These are phyloP conservation scores for Leucaena leucocephala DNA, from an alignment of 306 rosid species.

Conservation along the genomic window DNA sequence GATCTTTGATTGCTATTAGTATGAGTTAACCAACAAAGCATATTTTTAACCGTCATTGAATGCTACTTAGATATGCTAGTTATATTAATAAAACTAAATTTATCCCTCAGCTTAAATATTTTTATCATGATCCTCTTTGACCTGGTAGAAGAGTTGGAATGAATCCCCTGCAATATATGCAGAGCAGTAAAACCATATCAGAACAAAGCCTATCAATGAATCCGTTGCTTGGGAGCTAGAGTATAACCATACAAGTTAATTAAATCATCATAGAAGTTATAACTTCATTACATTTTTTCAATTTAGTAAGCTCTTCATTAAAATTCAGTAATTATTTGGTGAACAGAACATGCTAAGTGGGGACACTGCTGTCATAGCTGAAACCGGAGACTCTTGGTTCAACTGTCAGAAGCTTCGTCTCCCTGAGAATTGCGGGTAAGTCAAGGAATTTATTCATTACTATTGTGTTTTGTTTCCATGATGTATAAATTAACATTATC, in stretches of 20 bases:
- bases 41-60: neutral
- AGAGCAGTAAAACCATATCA: neutral
- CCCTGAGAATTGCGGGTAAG: conserved; percentile 1
- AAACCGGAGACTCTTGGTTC: conserved; percentile 11
- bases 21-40: neutral
- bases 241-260: neutral
- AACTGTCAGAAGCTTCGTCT: conserved; percentile 1
- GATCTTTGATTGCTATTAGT: neutral
- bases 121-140: neutral
- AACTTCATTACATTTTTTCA: neutral
- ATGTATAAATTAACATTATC: neutral
- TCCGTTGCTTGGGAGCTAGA: neutral
- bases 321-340: neutral
- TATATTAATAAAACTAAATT: neutral
- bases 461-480: neutral
- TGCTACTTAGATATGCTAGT: neutral
- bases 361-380: conserved; percentile 7
- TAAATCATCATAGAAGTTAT: neutral
- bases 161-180: neutral
- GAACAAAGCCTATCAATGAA: neutral
- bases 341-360: neutral
- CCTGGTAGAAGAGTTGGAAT: neutral
- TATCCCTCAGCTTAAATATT: neutral
- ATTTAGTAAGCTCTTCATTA: neutral
- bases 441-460: neutral